A percentile compares a stretch with the other conserved stretches of the same genome.
Conservation (phyloP, 148 eudicot species). For the Nepenthes mirabilis region DNA sequence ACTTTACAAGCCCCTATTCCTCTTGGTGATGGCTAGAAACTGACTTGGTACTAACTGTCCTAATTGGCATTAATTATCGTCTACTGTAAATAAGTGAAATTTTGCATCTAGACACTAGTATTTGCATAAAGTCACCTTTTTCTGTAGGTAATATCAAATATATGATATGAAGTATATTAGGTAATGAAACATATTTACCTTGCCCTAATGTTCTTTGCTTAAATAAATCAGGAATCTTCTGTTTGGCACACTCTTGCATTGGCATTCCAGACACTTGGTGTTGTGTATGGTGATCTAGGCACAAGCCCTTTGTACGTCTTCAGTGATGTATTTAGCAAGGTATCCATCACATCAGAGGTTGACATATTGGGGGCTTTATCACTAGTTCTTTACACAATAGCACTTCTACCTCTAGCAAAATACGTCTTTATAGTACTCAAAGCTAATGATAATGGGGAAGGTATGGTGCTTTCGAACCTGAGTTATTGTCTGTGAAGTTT, state of each 20-base stretch:
- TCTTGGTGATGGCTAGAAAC: too few species aligned
- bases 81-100: too few species aligned
- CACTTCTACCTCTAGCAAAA: conserved; percentile 73
- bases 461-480: conserved; percentile 22
- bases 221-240: conserved; percentile 46
- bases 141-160: too few species aligned
- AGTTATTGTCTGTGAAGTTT: neutral
- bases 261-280: conserved; percentile 98
- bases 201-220: conserved; percentile 9
- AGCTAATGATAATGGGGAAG: conserved; percentile 98
- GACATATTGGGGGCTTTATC: conserved; percentile 87
- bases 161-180: too few species aligned
- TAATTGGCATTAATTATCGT: too few species aligned
- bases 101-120: too few species aligned
- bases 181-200: neutral
- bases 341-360: conserved; percentile 61
- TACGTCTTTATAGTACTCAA: conserved; percentile 88
- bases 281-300: conserved; percentile 96
- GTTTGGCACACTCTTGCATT: conserved; percentile 57
- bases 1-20: too few species aligned
- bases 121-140: too few species aligned
- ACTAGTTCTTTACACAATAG: conserved; percentile 77
- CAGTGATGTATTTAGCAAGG: conserved; percentile 84
- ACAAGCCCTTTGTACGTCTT: conserved; percentile 94
- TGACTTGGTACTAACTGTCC: too few species aligned